Conservation (phyloP, 148 eudicot species). For the Agrostemma githago region DNA sequence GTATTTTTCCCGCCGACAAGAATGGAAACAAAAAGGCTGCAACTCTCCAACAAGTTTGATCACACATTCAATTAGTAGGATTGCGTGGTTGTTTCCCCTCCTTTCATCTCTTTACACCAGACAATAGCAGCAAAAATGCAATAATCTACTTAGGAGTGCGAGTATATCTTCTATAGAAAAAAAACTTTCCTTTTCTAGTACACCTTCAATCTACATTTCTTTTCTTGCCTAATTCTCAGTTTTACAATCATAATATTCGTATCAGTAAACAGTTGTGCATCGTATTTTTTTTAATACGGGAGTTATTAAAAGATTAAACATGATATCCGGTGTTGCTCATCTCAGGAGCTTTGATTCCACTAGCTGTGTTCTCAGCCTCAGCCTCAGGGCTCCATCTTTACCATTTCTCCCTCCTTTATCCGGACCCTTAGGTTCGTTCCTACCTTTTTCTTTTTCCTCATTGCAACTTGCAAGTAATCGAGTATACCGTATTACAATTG, state of each 20-base stretch:
- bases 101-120: background rate
- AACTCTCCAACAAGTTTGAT: no score
- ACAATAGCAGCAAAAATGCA: no score
- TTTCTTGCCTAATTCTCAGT: background rate
- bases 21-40: no score
- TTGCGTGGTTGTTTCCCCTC: conserved; percentile 5
- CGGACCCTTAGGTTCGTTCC: conserved; percentile 9
- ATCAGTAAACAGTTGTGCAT: background rate
- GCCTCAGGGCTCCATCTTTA: background rate
- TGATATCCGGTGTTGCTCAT: conserved; percentile 22
- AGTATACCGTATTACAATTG: no score
- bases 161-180: no score
- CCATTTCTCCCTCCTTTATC: conserved; percentile 6
- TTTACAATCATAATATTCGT: background rate
- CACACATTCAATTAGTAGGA: background rate
- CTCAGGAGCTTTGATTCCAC: conserved; percentile 13
- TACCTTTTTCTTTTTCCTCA: no score
- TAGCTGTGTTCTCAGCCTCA: background rate
- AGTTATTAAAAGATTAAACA: background rate
- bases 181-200: no score
- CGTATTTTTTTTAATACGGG: background rate
- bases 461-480: no score
- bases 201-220: background rate
- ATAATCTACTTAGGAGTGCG: no score
- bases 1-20: no score